phyloP scores from a whole-genome alignment of 768 basidiomycete species.

The Calocera viscosa region DNA sequence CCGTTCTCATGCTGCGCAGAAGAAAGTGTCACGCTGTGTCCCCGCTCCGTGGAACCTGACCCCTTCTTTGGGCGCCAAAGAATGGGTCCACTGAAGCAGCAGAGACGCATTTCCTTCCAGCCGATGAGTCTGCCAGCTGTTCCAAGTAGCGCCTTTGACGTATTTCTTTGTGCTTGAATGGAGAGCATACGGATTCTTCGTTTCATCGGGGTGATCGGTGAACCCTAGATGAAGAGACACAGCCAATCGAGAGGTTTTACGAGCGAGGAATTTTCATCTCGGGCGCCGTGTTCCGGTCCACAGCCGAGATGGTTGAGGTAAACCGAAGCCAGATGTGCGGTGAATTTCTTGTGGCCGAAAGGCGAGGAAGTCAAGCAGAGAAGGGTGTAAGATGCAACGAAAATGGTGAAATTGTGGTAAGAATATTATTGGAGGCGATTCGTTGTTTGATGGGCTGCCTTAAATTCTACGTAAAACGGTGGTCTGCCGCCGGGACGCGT shows the following conservation, averaged over 20 bases:
- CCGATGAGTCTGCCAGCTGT: too few relatives aligned
- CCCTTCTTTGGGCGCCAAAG: neutral
- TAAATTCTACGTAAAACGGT: neutral
- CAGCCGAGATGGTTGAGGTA: neutral
- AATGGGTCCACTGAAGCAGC: neutral
- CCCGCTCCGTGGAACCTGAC: neutral
- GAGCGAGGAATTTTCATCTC: neutral
- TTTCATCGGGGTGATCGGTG: neutral
- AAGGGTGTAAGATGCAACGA: neutral
- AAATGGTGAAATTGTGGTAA: too few relatives aligned
- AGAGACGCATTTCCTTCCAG: neutral
- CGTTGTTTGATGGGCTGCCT: neutral
- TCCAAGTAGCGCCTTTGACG: too few relatives aligned
- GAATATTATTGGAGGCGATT: too few relatives aligned
- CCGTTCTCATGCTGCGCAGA: neutral
- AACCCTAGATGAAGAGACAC: neutral
- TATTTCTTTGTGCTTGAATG: too few relatives aligned
- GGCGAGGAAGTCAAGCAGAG: neutral
- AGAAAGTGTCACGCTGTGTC: neutral
- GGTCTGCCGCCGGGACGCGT: neutral
- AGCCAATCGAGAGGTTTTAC: neutral
- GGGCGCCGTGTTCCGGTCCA: slow-evolving; percentile 5
- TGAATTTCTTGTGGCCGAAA: neutral
- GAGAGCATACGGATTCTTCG: too few relatives aligned
- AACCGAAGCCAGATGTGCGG: neutral